Conservation (phyloP, 805 yeast genomes). For the Starmerella bombicola region DNA sequence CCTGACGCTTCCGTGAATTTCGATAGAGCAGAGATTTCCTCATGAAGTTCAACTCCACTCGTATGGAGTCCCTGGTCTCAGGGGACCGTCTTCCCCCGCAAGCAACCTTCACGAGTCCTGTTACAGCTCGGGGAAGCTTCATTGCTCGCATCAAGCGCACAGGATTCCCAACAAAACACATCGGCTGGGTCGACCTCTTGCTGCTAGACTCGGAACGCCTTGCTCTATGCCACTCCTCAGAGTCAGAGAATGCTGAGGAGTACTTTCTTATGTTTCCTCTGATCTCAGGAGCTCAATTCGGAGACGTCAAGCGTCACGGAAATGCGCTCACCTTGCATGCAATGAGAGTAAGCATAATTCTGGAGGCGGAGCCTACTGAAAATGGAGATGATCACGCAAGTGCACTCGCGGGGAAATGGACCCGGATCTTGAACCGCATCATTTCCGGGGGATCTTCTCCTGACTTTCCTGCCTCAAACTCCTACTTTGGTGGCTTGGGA, state of each 20-base stretch:
- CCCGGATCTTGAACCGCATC: slow-evolving; percentile 16
- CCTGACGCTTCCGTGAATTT: too few relatives aligned
- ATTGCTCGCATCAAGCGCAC: slow-evolving; percentile 15
- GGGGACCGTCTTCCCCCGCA: slow-evolving; percentile 6
- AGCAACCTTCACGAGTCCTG: slow-evolving; percentile 6
- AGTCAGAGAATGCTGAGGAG: not conserved
- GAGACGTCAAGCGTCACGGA: slow-evolving; percentile 19
- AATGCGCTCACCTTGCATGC: slow-evolving; percentile 15
- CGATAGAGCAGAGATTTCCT: not conserved
- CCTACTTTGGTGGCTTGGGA: slow-evolving; percentile 14
- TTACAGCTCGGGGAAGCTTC: slow-evolving; percentile 8
- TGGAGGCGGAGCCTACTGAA: slow-evolving; percentile 10
- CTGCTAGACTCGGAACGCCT: slow-evolving; percentile 15
- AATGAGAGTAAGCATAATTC: slow-evolving; percentile 4
- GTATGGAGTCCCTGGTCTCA: slow-evolving; percentile 10
- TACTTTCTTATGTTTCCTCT: slow-evolving; percentile 14
- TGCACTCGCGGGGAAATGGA: slow-evolving; percentile 14
- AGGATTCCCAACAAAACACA: slow-evolving; percentile 7
- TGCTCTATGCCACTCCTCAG: slow-evolving; percentile 13
- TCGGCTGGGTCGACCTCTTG: slow-evolving; percentile 15
- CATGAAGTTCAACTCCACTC: slow-evolving; percentile 13
- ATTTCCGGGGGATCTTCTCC: slow-evolving; percentile 1
- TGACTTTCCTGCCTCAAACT: not conserved
- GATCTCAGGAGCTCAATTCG: slow-evolving; percentile 14
- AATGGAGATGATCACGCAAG: slow-evolving; percentile 5